Evolutionary conservation across 2,329 filamentous ascomycete genomes (phyloP).

Genomic region (Dryadomyces quercivorus): DNA sequence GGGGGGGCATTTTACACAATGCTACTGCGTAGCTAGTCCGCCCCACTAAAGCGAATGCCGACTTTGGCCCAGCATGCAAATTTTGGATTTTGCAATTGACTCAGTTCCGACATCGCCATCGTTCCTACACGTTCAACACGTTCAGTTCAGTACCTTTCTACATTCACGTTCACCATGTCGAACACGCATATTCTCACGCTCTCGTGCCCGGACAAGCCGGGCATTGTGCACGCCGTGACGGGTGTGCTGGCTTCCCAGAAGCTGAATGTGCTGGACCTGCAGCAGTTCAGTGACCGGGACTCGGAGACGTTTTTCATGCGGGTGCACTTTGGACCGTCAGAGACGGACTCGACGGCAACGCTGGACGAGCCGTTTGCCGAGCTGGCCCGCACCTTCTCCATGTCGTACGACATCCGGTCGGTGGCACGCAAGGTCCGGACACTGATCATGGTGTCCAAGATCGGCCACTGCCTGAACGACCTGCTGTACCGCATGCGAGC

Average conservation of each 20-base stretch:
- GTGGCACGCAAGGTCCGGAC: constrained; percentile 59
- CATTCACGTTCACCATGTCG: constrained; percentile 20
- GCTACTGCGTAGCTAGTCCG: neutral
- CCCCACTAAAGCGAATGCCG: neutral
- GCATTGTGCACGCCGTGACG: constrained; percentile 76
- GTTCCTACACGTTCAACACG: neutral
- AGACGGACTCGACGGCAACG: constrained; percentile 34
- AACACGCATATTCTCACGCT: constrained; percentile 64
- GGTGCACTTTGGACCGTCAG: constrained; percentile 61
- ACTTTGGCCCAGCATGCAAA: neutral
- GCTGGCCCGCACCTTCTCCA: constrained; percentile 49
- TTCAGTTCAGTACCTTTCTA: neutral
- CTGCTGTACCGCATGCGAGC: constrained; percentile 63
- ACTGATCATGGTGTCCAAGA: constrained; percentile 83
- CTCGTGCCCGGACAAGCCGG: constrained; percentile 72
- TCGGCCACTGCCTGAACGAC: constrained; percentile 58
- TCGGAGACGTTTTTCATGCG: constrained; percentile 79
- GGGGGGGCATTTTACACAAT: neutral
- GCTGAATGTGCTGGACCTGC: constrained; percentile 73
- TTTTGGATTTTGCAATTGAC: neutral
- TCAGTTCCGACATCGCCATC: neutral
- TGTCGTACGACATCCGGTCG: constrained; percentile 61
- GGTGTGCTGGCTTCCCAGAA: constrained; percentile 60
- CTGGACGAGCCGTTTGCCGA: constrained; percentile 44
- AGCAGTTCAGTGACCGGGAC: constrained; percentile 69